Evolutionary conservation across 2,329 filamentous ascomycete species (phyloP).

Genomic region (Colletotrichum liriopes): DNA sequence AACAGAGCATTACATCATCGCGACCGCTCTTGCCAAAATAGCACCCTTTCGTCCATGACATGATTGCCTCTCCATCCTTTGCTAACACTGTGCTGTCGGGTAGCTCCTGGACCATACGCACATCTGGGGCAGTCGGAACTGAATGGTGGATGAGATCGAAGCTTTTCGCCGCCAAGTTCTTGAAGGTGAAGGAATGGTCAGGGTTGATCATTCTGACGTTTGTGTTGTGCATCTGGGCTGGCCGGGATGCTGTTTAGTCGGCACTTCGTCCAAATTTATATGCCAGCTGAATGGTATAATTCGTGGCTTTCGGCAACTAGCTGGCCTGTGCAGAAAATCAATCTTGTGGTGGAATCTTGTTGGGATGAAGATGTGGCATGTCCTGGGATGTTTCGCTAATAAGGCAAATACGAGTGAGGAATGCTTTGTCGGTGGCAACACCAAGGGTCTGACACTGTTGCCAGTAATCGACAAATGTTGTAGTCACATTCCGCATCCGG

Average conservation of each 20-base stretch:
- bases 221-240: background rate
- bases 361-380: too few species aligned
- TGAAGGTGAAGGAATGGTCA: conserved; percentile 31
- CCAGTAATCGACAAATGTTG: background rate
- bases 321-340: background rate
- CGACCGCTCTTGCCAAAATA: conserved; percentile 36
- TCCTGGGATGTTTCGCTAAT: background rate
- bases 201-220: conserved; percentile 24
- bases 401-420: conserved; percentile 1
- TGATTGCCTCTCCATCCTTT: background rate
- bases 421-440: background rate
- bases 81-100: background rate
- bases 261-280: background rate
- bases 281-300: too few species aligned
- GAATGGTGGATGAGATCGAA: conserved; percentile 20
- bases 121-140: conserved; percentile 19
- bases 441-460: background rate
- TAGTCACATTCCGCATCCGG: conserved; percentile 21
- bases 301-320: background rate
- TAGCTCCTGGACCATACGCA: conserved; percentile 18
- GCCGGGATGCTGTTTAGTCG: background rate
- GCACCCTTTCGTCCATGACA: conserved; percentile 38
- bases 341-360: background rate
- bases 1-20: conserved; percentile 30
- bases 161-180: conserved; percentile 27